phyloP scores from a whole-genome alignment of 2,329 filamentous ascomycete genomes.

The Salinomyces thailandicus region DNA sequence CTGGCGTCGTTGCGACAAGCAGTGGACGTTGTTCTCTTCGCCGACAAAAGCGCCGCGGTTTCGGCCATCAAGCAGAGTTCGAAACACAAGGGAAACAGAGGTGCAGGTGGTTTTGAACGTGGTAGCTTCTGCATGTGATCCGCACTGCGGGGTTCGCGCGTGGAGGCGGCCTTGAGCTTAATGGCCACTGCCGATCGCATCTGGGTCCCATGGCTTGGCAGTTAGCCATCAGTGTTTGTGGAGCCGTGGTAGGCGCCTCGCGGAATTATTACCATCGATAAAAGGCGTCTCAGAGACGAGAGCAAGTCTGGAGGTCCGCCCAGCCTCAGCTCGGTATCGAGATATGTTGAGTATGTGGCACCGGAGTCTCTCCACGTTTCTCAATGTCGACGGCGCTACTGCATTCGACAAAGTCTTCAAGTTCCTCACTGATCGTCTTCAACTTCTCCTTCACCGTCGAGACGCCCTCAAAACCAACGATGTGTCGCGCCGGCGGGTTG shows the following conservation, averaged over 20 bases:
- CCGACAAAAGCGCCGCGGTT: not conserved
- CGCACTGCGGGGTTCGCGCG: not conserved
- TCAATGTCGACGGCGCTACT: constrained; percentile 72
- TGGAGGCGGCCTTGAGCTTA: not conserved
- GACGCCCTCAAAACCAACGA: constrained; percentile 83
- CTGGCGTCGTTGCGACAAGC: not conserved
- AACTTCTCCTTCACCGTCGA: constrained; percentile 88
- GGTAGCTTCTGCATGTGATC: not conserved
- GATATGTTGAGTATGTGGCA: constrained; percentile 4
- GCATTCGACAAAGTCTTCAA: constrained; percentile 91
- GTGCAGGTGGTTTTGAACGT: not conserved
- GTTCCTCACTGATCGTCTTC: constrained; percentile 88
- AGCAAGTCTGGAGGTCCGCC: no score
- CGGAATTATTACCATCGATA: no score
- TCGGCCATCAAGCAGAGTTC: no score
- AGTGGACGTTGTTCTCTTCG: not conserved
- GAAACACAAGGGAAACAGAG: no score
- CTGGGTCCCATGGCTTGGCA: no score
- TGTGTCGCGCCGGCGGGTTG: constrained; percentile 87
- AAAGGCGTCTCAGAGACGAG: no score
- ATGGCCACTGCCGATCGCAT: no score
- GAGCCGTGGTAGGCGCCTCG: no score
- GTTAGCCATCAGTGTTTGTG: no score
- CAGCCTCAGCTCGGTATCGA: constrained; percentile 4
- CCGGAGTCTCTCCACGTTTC: constrained; percentile 7